Conservation (phyloP, 2,329 filamentous ascomycete species). For the Trichoderma harzianum region DNA sequence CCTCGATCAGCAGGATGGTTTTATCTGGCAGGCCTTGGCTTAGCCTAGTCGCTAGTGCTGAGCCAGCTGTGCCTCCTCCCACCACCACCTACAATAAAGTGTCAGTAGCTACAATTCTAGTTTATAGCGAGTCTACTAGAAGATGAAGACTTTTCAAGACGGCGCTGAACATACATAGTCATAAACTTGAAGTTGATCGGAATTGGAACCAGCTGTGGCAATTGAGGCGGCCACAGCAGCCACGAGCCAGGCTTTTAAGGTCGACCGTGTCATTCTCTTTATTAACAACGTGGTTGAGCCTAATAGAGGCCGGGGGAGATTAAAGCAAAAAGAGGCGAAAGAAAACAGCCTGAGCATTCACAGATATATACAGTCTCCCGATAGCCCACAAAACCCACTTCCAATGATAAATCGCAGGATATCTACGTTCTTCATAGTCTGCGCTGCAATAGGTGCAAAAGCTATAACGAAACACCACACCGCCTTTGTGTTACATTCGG, state of each 20-base stretch:
- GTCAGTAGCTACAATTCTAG: background rate
- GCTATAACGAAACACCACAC: background rate
- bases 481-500: background rate
- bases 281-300: background rate
- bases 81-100: background rate
- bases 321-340: background rate
- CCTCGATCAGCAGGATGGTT: slow-evolving; percentile 2
- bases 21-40: background rate
- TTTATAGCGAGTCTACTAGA: background rate
- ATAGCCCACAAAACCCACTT: background rate
- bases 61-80: background rate
- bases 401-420: background rate
- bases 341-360: background rate
- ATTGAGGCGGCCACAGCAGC: background rate
- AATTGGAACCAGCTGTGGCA: background rate
- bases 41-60: background rate
- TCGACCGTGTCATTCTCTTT: background rate
- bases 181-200: background rate
- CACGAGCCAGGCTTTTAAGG: background rate
- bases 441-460: background rate
- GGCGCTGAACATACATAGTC: slow-evolving; percentile 1
- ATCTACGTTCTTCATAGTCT: background rate
- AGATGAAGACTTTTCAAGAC: background rate
- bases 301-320: background rate
- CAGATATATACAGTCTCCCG: background rate